A percentile compares a stretch with the other conserved stretches of the same genome.
phyloP scores from a whole-genome alignment of 345 rosid genomes.

The Sonneratia caseolaris region DNA sequence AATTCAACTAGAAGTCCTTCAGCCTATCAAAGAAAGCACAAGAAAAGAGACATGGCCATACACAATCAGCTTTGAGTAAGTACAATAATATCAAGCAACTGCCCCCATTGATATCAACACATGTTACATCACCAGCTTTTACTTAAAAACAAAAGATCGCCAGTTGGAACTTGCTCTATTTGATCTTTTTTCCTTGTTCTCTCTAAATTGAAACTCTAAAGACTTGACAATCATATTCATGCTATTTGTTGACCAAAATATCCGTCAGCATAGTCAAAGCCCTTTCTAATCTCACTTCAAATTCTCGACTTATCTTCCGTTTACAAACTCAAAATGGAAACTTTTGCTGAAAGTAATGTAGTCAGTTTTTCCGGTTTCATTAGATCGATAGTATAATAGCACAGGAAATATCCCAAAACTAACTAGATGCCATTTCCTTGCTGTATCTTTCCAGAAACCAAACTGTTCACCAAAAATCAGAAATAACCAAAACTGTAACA shows the following conservation, averaged over 20 bases:
- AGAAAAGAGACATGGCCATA: not conserved
- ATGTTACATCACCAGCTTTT: too few relatives aligned
- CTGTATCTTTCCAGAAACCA: not conserved
- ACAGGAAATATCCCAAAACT: not conserved
- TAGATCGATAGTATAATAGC: too few relatives aligned
- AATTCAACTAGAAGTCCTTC: slow-evolving; percentile 74
- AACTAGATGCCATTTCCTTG: not conserved
- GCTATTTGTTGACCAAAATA: not conserved
- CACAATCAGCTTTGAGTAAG: not conserved
- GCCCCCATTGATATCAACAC: too few relatives aligned
- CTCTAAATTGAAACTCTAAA: not conserved
- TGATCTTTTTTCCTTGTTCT: too few relatives aligned
- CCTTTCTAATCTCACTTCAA: not conserved
- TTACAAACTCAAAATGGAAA: not conserved
- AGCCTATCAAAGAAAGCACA: slow-evolving; percentile 35
- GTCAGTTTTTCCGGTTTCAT: not conserved
- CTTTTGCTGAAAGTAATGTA: not conserved
- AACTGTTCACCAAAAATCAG: not conserved
- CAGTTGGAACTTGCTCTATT: too few relatives aligned
- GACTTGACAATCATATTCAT: not conserved
- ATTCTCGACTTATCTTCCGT: not conserved
- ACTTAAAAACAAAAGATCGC: too few relatives aligned
- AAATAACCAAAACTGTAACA: not conserved
- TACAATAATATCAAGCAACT: not conserved
- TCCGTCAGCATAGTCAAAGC: not conserved